Conservation (phyloP, 768 basidiomycete genomes). For the Hericium erinaceus region DNA sequence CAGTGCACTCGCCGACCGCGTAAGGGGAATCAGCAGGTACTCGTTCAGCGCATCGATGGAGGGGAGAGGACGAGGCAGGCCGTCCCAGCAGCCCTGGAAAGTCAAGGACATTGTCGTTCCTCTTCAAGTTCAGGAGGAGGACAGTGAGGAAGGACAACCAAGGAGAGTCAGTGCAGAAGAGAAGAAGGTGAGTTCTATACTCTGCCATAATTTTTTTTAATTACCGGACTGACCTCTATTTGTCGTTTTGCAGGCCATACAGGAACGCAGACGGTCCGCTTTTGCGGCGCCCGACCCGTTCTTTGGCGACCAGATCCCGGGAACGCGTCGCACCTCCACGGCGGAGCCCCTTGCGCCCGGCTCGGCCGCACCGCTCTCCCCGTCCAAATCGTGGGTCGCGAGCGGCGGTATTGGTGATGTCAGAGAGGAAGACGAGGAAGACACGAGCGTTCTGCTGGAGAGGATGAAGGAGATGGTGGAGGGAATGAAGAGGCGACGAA, state of each 20-base stretch:
- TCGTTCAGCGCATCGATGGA: slow-evolving; percentile 15
- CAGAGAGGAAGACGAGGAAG: slow-evolving; percentile 20
- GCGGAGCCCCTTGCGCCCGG: slow-evolving; percentile 3
- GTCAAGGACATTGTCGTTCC: slow-evolving; percentile 48
- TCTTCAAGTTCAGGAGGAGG: slow-evolving; percentile 9
- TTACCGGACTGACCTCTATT: not conserved
- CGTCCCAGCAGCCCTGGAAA: slow-evolving; percentile 42
- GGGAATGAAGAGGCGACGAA: slow-evolving; percentile 26
- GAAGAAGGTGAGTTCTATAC: slow-evolving; percentile 27
- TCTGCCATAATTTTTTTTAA: not conserved
- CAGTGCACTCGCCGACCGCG: slow-evolving; percentile 9
- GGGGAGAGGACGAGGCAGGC: slow-evolving; percentile 36
- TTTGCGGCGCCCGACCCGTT: slow-evolving; percentile 37
- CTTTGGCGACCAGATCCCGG: slow-evolving; percentile 46
- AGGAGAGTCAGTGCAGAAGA: slow-evolving; percentile 35
- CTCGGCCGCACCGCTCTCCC: not conserved
- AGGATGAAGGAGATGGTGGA: slow-evolving; percentile 29
- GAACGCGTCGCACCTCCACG: slow-evolving; percentile 30
- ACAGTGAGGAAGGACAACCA: slow-evolving; percentile 1
- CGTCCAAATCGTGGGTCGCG: slow-evolving; percentile 6
- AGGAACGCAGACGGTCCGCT: slow-evolving; percentile 53
- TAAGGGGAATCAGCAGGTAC: slow-evolving; percentile 5
- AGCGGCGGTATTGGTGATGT: slow-evolving; percentile 1
- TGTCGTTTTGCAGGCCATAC: slow-evolving; percentile 37
- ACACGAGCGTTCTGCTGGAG: slow-evolving; percentile 25